A percentile compares a stretch with the other conserved stretches of the same genome.
Conservation (phyloP, 306 rosid species). For the Vicia faba region DNA sequence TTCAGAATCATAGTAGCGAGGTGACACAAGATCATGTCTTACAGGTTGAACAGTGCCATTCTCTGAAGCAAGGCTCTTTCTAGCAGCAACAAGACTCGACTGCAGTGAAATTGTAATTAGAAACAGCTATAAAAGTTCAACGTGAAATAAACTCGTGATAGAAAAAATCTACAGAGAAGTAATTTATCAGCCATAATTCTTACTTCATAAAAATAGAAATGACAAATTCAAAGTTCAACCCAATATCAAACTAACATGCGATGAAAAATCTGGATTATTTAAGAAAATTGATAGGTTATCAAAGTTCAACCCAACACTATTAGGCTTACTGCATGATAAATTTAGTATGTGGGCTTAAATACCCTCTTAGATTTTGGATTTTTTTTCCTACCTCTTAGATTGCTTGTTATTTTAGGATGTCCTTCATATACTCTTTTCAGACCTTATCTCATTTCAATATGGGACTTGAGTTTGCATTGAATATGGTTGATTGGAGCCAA, state of each 20-base stretch:
- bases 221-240: conserved; percentile 13
- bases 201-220: background rate
- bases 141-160: background rate
- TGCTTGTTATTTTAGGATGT: background rate
- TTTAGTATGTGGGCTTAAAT: background rate
- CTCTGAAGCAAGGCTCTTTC: conserved; percentile 71
- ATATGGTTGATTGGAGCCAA: background rate
- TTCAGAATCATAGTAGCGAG: conserved; percentile 68
- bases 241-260: conserved; percentile 13
- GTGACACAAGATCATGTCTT: conserved; percentile 49
- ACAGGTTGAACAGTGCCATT: conserved; percentile 51
- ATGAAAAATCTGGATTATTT: background rate
- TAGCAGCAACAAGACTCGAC: conserved; percentile 88
- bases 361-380: background rate
- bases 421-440: background rate
- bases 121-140: conserved; percentile 1
- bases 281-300: conserved; percentile 22
- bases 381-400: background rate
- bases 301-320: background rate
- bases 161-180: conserved; percentile 17
- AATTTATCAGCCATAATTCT: conserved; percentile 24
- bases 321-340: background rate
- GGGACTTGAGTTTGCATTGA: background rate
- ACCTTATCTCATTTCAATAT: background rate
- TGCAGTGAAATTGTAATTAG: conserved; percentile 48